Evolutionary conservation across 495 filamentous ascomycete species (phyloP), one percentile per base, ranked within the genome.

Genomic region (Geopyxis carbonaria): DNA sequence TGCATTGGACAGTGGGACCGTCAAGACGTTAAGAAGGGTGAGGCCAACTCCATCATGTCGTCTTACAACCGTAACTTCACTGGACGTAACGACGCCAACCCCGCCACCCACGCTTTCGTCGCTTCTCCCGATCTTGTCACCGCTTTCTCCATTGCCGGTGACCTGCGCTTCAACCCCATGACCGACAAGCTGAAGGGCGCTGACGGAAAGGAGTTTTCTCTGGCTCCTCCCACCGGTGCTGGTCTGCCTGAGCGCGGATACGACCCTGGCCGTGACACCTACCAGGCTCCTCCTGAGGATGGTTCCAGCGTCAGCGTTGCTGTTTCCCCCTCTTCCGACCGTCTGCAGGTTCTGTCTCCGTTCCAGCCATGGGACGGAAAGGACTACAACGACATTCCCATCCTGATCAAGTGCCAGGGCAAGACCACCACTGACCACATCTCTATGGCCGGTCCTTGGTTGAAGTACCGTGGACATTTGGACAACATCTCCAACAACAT

Each of bases 401-500:
- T 97, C 59, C 69, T 97, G 47, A 97, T 97, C 73, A 97, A 97
- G 76, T 72, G 77, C 45, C 64, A 93, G 66, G 89, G 89, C 60
- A 97, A 97, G 77, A 95, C 91, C 45, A 97, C 89, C 43, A 97
- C 89, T 48, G 89, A 97, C 56, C 91, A 95, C 69, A 97, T 97
- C 64, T 95, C 91, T 44, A 95, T 87, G 82, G 89, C 89, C 57
- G 89, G 89, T 47, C 89, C 89, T 32, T 97, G 89, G 89, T 73
- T 97, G 63, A 97, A 97, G 72, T 97, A 97, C 75, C 84, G 91
- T 72, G 89, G 89, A 34, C 89, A 97, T 61, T 72, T 97, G 59
- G 91, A 97, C 72, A 97, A 97, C 73, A 95, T 97, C 69, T 95
- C 91, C 57, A 95, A 95, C 76, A 97, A 97, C 74, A 93, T 95